Evolutionary conservation across 108 stramenopile species (phyloP).

Genomic region (Skeletonema grethae): DNA sequence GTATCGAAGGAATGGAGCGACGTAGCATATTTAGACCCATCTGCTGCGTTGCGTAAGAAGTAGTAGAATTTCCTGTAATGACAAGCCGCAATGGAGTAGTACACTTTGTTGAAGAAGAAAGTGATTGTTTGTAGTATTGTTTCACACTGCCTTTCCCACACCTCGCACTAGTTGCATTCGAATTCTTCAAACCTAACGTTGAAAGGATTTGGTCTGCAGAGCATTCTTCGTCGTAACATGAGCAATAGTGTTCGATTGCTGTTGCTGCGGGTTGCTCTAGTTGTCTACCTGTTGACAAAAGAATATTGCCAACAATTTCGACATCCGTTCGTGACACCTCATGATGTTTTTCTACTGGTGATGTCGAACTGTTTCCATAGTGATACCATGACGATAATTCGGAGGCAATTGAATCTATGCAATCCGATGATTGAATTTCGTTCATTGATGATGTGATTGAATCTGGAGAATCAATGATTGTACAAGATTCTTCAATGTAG

Average conservation of each 20-base stretch:
- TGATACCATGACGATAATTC: background rate
- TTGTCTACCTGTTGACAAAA: background rate
- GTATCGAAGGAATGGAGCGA: conserved; percentile 4
- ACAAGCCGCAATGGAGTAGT: background rate
- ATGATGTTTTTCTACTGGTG: background rate
- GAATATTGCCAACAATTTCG: background rate
- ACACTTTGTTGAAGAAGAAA: background rate
- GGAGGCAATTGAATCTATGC: background rate
- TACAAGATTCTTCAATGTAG: background rate
- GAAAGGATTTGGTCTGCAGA: background rate
- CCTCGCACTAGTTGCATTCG: background rate
- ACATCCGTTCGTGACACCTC: background rate
- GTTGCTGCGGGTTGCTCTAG: background rate
- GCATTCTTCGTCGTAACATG: background rate
- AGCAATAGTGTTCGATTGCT: background rate
- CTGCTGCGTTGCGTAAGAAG: background rate
- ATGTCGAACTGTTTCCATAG: background rate
- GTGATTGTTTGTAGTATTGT: background rate
- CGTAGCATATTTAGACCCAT: background rate
- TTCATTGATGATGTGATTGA: background rate
- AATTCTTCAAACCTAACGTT: background rate
- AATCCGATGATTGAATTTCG: background rate
- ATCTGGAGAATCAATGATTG: background rate
- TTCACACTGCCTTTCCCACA: background rate
- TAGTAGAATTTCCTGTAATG: background rate